Percentiles rank a stretch among this genome's conserved stretches.
Evolutionary conservation across 495 filamentous ascomycete genomes (phyloP).

Genomic region (Astrothelium subdiscretum): DNA sequence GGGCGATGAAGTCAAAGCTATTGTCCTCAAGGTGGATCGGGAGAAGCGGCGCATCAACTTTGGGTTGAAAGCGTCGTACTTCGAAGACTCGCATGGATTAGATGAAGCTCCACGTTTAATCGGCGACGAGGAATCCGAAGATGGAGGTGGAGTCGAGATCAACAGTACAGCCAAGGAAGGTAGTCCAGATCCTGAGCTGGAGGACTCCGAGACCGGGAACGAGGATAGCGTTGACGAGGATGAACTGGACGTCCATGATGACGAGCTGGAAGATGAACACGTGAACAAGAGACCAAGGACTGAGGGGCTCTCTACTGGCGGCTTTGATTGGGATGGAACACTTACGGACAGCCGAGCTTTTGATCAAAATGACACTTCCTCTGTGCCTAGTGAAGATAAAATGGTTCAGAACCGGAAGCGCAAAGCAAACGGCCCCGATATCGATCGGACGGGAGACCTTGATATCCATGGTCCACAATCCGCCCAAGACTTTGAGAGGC

Average conservation of each 20-base stretch:
- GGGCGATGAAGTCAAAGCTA: slow-evolving; percentile 85
- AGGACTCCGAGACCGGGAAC: slow-evolving; percentile 29
- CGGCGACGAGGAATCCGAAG: slow-evolving; percentile 23
- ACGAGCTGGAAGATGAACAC: not conserved
- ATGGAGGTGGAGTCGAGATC: slow-evolving; percentile 11
- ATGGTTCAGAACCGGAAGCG: slow-evolving; percentile 56
- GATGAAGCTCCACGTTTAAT: slow-evolving; percentile 46
- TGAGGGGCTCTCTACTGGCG: slow-evolving; percentile 57
- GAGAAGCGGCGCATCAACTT: slow-evolving; percentile 69
- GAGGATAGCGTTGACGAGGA: slow-evolving; percentile 34
- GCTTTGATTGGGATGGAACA: slow-evolving; percentile 79
- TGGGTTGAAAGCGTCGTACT: slow-evolving; percentile 85
- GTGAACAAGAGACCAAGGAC: slow-evolving; percentile 7
- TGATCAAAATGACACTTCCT: slow-evolving; percentile 35
- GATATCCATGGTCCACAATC: slow-evolving; percentile 86
- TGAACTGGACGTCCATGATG: slow-evolving; percentile 34
- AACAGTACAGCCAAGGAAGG: not conserved
- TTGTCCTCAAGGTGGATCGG: slow-evolving; percentile 63
- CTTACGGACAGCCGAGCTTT: slow-evolving; percentile 32
- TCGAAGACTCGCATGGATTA: slow-evolving; percentile 46
- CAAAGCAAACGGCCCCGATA: slow-evolving; percentile 64
- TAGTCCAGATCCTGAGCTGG: slow-evolving; percentile 8
- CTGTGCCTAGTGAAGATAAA: slow-evolving; percentile 41
- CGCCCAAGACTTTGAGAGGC: slow-evolving; percentile 80
- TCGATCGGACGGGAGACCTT: slow-evolving; percentile 80